A percentile compares a stretch with the other conserved stretches of the same genome.
These are phyloP conservation scores for Entamoeba moshkovskii DNA, from an alignment of 208 protist genomes.

Conservation along the genomic window DNA sequence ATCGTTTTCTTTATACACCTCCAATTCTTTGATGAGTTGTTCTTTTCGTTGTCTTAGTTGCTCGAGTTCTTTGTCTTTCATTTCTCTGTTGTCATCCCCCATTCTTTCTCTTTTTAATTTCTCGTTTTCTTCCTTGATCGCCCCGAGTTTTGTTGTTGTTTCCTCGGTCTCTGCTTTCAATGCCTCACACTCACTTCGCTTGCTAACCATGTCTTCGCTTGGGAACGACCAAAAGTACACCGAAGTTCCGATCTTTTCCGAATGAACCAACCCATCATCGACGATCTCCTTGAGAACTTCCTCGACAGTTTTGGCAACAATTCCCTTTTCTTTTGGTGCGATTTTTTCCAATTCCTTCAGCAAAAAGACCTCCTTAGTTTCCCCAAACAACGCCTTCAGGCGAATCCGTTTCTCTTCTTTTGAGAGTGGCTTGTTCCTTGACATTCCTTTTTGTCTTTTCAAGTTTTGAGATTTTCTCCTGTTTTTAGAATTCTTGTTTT, in stretches of 20 bases:
- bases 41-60: neutral
- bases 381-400: slow-evolving; percentile 22
- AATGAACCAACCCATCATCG: slow-evolving; percentile 14
- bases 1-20: neutral
- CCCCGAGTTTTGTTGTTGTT: neutral
- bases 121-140: neutral
- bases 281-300: slow-evolving; percentile 13
- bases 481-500: neutral
- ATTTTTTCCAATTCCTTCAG: slow-evolving; percentile 34
- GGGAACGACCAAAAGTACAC: slow-evolving; percentile 18
- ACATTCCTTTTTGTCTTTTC: neutral
- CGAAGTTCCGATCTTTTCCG: slow-evolving; percentile 22
- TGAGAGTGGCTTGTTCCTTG: slow-evolving; percentile 24
- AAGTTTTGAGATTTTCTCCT: neutral
- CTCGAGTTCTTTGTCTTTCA: neutral
- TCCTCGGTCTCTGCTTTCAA: neutral
- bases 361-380: slow-evolving; percentile 21
- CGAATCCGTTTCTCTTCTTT: slow-evolving; percentile 31
- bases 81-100: neutral
- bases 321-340: slow-evolving; percentile 23
- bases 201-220: neutral
- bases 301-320: slow-evolving; percentile 12
- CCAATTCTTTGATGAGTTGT: neutral
- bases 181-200: neutral
- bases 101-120: neutral